Evolutionary conservation across 768 basidiomycete genomes (phyloP), one percentile per base, ranked within the genome.

Genomic region (Boletus rubroflammeus): DNA sequence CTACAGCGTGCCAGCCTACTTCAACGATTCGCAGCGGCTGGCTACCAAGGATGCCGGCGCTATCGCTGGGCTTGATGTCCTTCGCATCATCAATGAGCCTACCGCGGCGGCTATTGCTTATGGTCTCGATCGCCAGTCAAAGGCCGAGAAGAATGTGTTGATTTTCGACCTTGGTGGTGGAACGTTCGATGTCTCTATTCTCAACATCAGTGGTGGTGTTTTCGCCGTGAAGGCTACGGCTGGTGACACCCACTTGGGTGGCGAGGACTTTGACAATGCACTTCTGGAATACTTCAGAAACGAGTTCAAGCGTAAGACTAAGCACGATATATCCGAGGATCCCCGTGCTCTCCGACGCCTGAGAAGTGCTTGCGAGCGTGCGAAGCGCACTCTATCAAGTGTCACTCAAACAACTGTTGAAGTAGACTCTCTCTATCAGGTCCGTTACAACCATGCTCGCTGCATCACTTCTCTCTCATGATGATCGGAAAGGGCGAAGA

Each of bases 81-180:
- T 99, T 76, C 96, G 97, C 78, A 99, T 99, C 81, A 99, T 99
- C 81, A 99, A 99, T 78, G 97, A 99, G 80, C 97, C 97, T 59
- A 99, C 97, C 51, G 97, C 97, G 48, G 97, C 97, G 54, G 97
- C 97, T 69, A 98, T 99, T 64, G 97, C 97, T 47, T 98, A 98
- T 73, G 97, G 97, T 81, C 88, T 92, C 53, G 97, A 98, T 74
- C 88, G 90, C 69, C 92, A 97, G 78, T 85, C 88, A 68, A 92
- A 90, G 76, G 78, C 83, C 57, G 96, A 98, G 82, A 93, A 93
- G 77, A 98, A 96, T 69, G 96, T 99, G 56, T 86, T 99, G 72
- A 98, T 99, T 73, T 99, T 99, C 81, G 96, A 99, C 81, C 82
- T 99, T 55, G 96, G 96, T 71, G 96, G 96, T 80, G 96, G 96